Evolutionary conservation across 208 protist species (phyloP), one percentile per base, ranked within the genome.

Genomic region (Leishmania arabica): DNA sequence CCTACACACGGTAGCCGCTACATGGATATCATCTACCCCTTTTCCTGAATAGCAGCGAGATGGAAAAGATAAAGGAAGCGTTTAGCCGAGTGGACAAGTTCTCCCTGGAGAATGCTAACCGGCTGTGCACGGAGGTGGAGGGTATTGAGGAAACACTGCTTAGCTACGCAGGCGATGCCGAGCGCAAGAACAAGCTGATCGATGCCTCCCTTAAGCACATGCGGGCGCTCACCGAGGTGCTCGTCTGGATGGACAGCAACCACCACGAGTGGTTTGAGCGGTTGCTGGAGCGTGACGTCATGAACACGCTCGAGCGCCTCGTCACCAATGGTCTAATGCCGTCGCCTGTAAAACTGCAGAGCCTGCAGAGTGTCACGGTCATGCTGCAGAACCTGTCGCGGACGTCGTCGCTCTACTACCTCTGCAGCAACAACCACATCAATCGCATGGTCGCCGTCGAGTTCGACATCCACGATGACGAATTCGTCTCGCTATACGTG

Each of bases 341-440:
- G 1, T 80, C 85, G 53, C 53, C 75, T 2, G 85, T 93, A 19
- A 96, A 96, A 78, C 82, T 93, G n/a, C 87, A 95, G 69, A 85
- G 85, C 4, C 69, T 97, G 56, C 88, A 93, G 76, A 94, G 85
- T 71, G 84, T 98, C 11, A 95, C 92, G 3, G 79, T 97, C 68
- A 70, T 98, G 45, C 81, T 98, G 64, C 92, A 96, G 73, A 97
- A 97, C 71, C 75, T 98, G 0, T 90, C 84, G 0, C 85, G 90
- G 19, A 73, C 84, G 53, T 86, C 87, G 11, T 96, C 92, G 17
- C 76, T 95, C 21, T 97, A 93, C 75, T 92, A 92, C 66, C 45
- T 97, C 13, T 96, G 92, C 86, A 96, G 92, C 83, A 96, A 96
- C 84, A 95, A 97, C 75, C 93, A 95, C 81, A 84, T 98, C 51